Evolutionary conservation across 2,329 filamentous ascomycete genomes (phyloP).

Genomic region (Huntiella savannae): DNA sequence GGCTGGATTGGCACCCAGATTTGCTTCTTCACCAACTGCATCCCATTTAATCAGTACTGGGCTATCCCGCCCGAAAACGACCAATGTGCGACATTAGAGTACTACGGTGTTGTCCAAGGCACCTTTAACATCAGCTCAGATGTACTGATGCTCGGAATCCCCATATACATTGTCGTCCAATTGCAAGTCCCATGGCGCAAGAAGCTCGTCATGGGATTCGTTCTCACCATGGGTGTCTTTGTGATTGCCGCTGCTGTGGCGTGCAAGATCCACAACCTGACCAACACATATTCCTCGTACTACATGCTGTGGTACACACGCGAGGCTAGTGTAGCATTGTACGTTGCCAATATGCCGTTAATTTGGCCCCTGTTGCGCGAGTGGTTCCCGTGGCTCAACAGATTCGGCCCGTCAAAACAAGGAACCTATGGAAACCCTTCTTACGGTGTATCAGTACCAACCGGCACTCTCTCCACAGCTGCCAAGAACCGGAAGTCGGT

Average conservation of each 20-base stretch:
- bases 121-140: conserved; percentile 42
- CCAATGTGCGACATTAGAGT: conserved; percentile 36
- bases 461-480: too few relatives aligned
- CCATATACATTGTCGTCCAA: conserved; percentile 32
- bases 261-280: conserved; percentile 25
- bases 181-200: conserved; percentile 30
- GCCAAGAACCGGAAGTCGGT: too few relatives aligned
- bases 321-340: conserved; percentile 26
- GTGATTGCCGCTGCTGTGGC: conserved; percentile 31
- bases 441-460: background rate
- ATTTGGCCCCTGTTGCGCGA: conserved; percentile 25
- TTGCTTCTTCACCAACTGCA: conserved; percentile 30
- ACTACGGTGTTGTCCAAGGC: conserved; percentile 39
- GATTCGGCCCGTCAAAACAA: conserved; percentile 10
- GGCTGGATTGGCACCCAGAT: conserved; percentile 33
- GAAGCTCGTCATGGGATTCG: conserved; percentile 30
- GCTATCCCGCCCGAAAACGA: conserved; percentile 30
- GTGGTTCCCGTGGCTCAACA: conserved; percentile 13
- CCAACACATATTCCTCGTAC: conserved; percentile 19
- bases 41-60: conserved; percentile 38
- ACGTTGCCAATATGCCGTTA: conserved; percentile 24
- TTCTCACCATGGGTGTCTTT: conserved; percentile 28
- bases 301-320: conserved; percentile 29
- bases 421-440: conserved; percentile 2
- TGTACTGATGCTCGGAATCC: conserved; percentile 37